Percentiles rank a stretch among this genome's conserved stretches.
Evolutionary conservation across 1,284 basidiomycete species (phyloP).

Genomic region (Caloboletus inedulis): DNA sequence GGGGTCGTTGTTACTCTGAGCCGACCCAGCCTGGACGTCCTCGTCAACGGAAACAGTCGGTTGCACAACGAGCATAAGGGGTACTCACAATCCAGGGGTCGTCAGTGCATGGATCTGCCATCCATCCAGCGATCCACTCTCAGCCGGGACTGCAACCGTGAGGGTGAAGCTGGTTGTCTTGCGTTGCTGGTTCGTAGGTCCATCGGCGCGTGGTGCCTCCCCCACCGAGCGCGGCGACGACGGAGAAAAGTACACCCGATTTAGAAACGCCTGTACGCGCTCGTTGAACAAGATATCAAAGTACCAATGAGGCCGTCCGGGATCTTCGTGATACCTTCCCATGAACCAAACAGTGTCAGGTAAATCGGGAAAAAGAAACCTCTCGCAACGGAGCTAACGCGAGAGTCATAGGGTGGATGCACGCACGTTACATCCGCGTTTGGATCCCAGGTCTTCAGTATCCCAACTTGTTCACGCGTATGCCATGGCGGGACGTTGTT

Average conservation of each 20-base stretch:
- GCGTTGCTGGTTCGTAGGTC: not conserved
- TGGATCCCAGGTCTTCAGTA: conserved; percentile 54
- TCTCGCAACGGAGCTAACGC: not conserved
- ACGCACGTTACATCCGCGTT: conserved; percentile 53
- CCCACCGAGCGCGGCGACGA: not conserved
- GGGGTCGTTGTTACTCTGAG: conserved; percentile 18
- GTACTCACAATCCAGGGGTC: conserved; percentile 58
- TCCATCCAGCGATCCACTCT: conserved; percentile 64
- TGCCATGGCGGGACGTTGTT: conserved; percentile 84
- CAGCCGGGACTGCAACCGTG: conserved; percentile 61
- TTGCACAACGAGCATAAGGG: not conserved
- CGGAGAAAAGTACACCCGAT: conserved; percentile 30
- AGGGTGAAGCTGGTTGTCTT: conserved; percentile 50
- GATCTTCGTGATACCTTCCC: conserved; percentile 62
- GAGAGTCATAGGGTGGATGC: not conserved
- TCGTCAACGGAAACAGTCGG: not conserved
- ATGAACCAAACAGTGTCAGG: not conserved
- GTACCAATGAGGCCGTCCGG: conserved; percentile 69
- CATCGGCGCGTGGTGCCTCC: not conserved
- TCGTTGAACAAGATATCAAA: conserved; percentile 54
- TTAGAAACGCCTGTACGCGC: conserved; percentile 54
- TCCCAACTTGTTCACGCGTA: conserved; percentile 57
- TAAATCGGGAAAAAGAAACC: not conserved
- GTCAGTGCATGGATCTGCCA: conserved; percentile 55
- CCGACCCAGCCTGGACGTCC: conserved; percentile 23